phyloP scores from a whole-genome alignment of 2,329 filamentous ascomycete species.

The Hymenoscyphus infarciens region DNA sequence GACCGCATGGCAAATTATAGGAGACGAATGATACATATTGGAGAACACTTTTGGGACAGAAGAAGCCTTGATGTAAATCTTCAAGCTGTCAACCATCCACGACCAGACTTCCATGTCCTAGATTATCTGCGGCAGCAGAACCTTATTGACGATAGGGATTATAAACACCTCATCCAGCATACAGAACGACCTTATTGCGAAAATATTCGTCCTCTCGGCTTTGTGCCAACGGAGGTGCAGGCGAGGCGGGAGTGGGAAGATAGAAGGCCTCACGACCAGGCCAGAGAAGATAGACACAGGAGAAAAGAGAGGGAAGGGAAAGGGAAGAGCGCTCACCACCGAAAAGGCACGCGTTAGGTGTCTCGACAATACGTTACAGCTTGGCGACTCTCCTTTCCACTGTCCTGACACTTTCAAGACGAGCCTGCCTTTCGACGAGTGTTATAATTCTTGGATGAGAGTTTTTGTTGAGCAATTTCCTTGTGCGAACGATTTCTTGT shows the following conservation, averaged over 20 bases:
- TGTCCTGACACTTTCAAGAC: neutral
- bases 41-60: constrained; percentile 37
- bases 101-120: constrained; percentile 42
- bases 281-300: constrained; percentile 16
- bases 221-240: constrained; percentile 18
- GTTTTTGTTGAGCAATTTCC: neutral
- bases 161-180: constrained; percentile 12
- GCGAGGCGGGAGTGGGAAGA: constrained; percentile 9
- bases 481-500: constrained; percentile 5
- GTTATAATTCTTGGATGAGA: neutral
- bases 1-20: constrained; percentile 23
- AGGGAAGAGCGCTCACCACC: neutral
- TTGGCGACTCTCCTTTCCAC: neutral
- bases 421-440: neutral
- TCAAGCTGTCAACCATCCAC: constrained; percentile 23
- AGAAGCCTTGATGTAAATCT: constrained; percentile 5
- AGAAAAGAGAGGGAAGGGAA: constrained; percentile 10
- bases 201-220: constrained; percentile 14
- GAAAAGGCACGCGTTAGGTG: neutral
- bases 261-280: constrained; percentile 13
- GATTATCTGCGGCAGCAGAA: constrained; percentile 36
- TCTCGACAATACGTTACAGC: constrained; percentile 1
- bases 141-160: constrained; percentile 32
- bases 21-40: constrained; percentile 49
- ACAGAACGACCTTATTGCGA: constrained; percentile 21